Evolutionary conservation across 192 early-diverging fungal species (phyloP), one percentile per base, ranked within the genome.

Genomic region (Hyaloraphidium curvatum): DNA sequence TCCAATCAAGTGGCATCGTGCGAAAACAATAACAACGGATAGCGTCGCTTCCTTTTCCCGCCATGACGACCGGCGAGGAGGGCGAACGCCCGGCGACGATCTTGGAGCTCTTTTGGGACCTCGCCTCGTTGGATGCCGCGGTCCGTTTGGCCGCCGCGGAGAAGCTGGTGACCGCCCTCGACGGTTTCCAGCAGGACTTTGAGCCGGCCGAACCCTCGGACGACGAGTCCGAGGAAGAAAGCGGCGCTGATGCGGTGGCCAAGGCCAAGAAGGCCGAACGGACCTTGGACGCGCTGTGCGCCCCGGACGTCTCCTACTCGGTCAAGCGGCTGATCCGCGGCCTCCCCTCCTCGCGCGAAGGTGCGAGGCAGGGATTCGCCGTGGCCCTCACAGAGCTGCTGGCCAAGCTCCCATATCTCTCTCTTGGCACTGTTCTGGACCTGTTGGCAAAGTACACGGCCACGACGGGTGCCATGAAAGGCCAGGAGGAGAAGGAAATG

Each of bases 351-450:
- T 75, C 82, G 7, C 75, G 90, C 31, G 78, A 86, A 40, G 89
- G 80, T 17, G 91, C 95, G 13, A 71, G 95, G 39, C 91, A 95
- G 54, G 95, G 95, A 3, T 99, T 91, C 66, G 77, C 91, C 16
- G 69, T 94, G n/a, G 87, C 87, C 5, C 74, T 99, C 39, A 82
- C 87, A 1, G 91, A 96, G 39, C 58, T 66, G 62, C 39, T 80
- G n/a, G 53, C 62, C 17, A 14, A 27, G 2, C 14, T 39, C 40
- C 26, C 40, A 29, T 65, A 57, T 33, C 28, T 70, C 11, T 33
- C 73, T 17, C 68, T 67, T 40, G 73, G 73, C 55, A 55, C 77
- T 35, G 76, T 86, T 5, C 66, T 90, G 30, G 79, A 82, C 50
- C 59, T 87, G 35, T 55, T 93, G 53, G 69, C 72, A 58, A 70